phyloP scores from a whole-genome alignment of 768 basidiomycete species.

The Candolleomyces efflorescens region DNA sequence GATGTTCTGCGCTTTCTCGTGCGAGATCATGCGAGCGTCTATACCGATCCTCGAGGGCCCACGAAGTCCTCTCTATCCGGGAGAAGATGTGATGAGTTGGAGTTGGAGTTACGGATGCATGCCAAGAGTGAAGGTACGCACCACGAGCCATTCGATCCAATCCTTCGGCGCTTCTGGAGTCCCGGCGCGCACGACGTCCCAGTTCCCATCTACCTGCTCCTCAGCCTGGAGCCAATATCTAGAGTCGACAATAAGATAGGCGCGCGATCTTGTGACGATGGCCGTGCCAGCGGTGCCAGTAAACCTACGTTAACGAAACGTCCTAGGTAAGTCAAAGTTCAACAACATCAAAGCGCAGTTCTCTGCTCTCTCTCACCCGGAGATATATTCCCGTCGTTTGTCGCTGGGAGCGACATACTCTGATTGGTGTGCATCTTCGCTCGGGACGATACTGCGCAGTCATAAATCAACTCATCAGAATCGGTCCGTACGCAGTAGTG shows the following conservation, averaged over 20 bases:
- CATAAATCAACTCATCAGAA: conserved; percentile 10
- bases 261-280: conserved; percentile 23
- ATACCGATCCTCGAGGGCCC: conserved; percentile 60
- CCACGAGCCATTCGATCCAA: conserved; percentile 79
- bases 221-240: conserved; percentile 82
- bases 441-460: conserved; percentile 62
- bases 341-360: conserved; percentile 1
- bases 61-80: neutral
- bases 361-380: conserved; percentile 59
- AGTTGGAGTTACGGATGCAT: too few relatives aligned
- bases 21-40: conserved; percentile 80
- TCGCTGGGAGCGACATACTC: conserved; percentile 78
- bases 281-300: conserved; percentile 59
- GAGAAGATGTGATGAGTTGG: too few relatives aligned
- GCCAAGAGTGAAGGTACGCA: conserved; percentile 34
- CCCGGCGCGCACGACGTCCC: conserved; percentile 64
- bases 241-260: conserved; percentile 77
- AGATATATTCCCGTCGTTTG: conserved; percentile 74
- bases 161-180: conserved; percentile 50
- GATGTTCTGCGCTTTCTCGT: conserved; percentile 62
- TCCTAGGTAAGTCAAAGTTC: conserved; percentile 4
- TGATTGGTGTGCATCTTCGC: conserved; percentile 79
- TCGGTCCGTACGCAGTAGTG: too few relatives aligned
- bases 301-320: conserved; percentile 18
- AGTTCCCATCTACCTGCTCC: conserved; percentile 66